Conservation (phyloP, 345 rosid genomes). For the Citrus unshiu region DNA sequence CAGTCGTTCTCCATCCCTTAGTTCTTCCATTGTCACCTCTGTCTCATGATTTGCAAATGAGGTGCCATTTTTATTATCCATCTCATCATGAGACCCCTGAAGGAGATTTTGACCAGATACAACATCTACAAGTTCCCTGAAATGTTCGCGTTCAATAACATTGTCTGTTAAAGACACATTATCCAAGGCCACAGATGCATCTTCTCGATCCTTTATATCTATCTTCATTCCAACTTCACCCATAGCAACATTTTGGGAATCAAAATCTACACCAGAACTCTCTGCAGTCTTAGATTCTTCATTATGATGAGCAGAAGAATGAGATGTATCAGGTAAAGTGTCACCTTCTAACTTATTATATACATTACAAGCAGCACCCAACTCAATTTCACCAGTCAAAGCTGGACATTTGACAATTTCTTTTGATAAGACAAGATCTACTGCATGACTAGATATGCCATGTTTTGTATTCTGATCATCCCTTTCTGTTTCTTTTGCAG, state of each 20-base stretch:
- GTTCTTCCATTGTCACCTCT: slow-evolving; percentile 24
- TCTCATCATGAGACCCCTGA: slow-evolving; percentile 14
- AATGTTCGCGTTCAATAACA: slow-evolving; percentile 25
- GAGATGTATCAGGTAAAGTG: slow-evolving; percentile 4
- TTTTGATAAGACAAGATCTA: slow-evolving; percentile 22
- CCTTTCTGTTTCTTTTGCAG: slow-evolving; percentile 1
- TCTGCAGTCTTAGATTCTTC: slow-evolving; percentile 14
- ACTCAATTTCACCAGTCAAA: not conserved
- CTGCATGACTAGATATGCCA: slow-evolving; percentile 16
- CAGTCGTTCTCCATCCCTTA: not conserved
- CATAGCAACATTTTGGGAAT: slow-evolving; percentile 13
- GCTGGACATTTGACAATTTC: slow-evolving; percentile 7
- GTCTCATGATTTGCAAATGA: slow-evolving; percentile 17
- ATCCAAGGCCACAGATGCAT: slow-evolving; percentile 9
- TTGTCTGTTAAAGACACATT: slow-evolving; percentile 19
- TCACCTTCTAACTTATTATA: slow-evolving; percentile 3
- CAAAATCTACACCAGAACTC: slow-evolving; percentile 19
- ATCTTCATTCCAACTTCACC: slow-evolving; percentile 15
- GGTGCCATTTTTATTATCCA: slow-evolving; percentile 22
- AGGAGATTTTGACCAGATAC: slow-evolving; percentile 17
- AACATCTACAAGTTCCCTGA: slow-evolving; percentile 20
- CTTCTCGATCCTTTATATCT: slow-evolving; percentile 21
- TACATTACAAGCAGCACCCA: not conserved
- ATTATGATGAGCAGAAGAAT: slow-evolving; percentile 10
- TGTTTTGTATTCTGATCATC: slow-evolving; percentile 21